Evolutionary conservation across 495 filamentous ascomycete genomes (phyloP), one percentile per base, ranked within the genome.

Genomic region (Xylaria grammica): DNA sequence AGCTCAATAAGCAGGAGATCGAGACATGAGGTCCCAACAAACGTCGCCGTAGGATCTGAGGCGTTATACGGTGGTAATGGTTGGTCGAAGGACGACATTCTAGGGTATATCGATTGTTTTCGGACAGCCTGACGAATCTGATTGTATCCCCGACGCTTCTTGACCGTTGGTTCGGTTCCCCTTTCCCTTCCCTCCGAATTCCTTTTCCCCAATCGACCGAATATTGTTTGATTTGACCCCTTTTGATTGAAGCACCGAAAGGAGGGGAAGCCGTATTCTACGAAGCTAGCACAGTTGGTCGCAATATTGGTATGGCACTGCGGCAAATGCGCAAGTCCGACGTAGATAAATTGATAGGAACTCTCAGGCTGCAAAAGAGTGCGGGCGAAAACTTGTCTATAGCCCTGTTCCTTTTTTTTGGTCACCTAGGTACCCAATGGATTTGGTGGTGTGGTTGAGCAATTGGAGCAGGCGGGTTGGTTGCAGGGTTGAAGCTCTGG

Each of bases 1-100:
- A 99, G 84, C 79, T 99, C 95, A 70, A 99, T 97, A 65, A 99
- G 84, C 15, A 99, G 87, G 65, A 99, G 88, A 72, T 99, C 95
- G 60, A 98, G 86, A 66, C 89, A 91, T 34, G 94, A 91, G 36
- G 90, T 85, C 75, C 83, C 88, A 53, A 97, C 80, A 79, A 93
- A 91, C 57, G 87, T 88, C 38, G 91, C 88, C 65, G 83, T 84
- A 1, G 92, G 90, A 75, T 97, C 94, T 42, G 87, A 87, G 72
- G 87, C 77, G 74, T 87, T 91, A 81, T 86, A 88, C 45, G 88
- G 87, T 3, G 89, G 88, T 67, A 87, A 75, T 32, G 85, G 83
- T 32, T 86, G 74, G 68, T 94, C 91, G 81, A 93, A 92, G 57
- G 91, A 92, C 91, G 94, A 94, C 54, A 66, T 65, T 10, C 45